Evolutionary conservation across 2,329 filamentous ascomycete genomes (phyloP).

Genomic region (Apiospora phragmitis): DNA sequence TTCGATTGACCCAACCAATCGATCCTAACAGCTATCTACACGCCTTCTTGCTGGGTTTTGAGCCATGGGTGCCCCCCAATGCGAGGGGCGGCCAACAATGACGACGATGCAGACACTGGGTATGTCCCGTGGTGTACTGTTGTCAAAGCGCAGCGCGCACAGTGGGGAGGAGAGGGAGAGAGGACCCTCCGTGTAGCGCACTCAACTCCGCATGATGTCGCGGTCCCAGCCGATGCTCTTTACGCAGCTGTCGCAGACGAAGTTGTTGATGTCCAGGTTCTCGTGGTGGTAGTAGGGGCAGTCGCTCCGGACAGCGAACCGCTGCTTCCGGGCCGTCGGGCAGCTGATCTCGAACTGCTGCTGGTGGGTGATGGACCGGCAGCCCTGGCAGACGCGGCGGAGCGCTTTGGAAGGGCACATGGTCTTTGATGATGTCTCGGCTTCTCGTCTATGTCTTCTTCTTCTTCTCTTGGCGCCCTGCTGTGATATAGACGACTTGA

Average conservation of each 20-base stretch:
- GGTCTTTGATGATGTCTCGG: not conserved
- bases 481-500: too few relatives aligned
- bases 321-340: conserved; percentile 14
- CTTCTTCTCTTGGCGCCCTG: not conserved
- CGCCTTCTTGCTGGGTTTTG: too few relatives aligned
- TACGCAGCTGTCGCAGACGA: conserved; percentile 16
- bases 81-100: too few relatives aligned
- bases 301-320: conserved; percentile 12
- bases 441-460: not conserved
- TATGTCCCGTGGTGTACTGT: too few relatives aligned
- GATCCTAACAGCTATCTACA: too few relatives aligned
- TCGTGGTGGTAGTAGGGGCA: conserved; percentile 16
- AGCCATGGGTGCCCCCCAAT: too few relatives aligned
- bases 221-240: conserved; percentile 12
- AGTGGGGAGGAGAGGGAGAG: too few relatives aligned
- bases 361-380: conserved; percentile 11
- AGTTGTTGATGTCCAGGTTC: conserved; percentile 12
- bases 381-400: conserved; percentile 17
- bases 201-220: conserved; percentile 7
- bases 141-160: too few relatives aligned
- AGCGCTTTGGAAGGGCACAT: conserved; percentile 18
- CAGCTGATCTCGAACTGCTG: conserved; percentile 15
- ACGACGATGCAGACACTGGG: too few relatives aligned
- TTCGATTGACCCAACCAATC: too few relatives aligned
- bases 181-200: too few relatives aligned